Conservation (phyloP, 2,329 filamentous ascomycete genomes). For the Paramyrothecium roridum region DNA sequence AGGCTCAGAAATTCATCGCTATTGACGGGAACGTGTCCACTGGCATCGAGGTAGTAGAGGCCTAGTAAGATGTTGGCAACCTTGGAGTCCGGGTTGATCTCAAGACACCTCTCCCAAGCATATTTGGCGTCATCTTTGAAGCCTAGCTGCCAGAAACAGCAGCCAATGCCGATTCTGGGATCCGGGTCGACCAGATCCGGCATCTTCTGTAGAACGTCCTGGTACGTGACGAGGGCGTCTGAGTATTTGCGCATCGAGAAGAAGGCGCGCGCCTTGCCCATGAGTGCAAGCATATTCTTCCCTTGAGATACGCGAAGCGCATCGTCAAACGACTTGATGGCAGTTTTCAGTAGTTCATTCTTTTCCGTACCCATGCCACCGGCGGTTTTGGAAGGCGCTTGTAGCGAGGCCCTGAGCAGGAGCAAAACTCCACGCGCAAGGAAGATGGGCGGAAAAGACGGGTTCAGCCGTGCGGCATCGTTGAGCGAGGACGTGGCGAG, state of each 20-base stretch:
- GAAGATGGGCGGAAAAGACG: slow-evolving; percentile 85
- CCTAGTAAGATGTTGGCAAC: slow-evolving; percentile 87
- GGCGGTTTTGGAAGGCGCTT: slow-evolving; percentile 67
- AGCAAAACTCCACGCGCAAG: slow-evolving; percentile 87
- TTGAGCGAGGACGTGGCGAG: slow-evolving; percentile 89
- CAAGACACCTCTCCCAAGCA: slow-evolving; percentile 85
- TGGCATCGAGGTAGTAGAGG: slow-evolving; percentile 84
- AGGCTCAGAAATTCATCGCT: slow-evolving; percentile 80
- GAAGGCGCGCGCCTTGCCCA: slow-evolving; percentile 83
- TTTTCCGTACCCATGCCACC: slow-evolving; percentile 68
- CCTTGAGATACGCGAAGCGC: slow-evolving; percentile 79
- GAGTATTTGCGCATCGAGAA: slow-evolving; percentile 85
- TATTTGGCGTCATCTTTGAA: slow-evolving; percentile 88
- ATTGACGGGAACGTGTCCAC: slow-evolving; percentile 76
- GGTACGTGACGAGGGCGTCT: slow-evolving; percentile 81
- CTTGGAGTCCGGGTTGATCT: slow-evolving; percentile 80
- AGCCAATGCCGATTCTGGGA: slow-evolving; percentile 91
- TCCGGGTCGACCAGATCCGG: slow-evolving; percentile 89
- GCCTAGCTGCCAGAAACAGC: slow-evolving; percentile 94
- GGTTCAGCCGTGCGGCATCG: slow-evolving; percentile 91
- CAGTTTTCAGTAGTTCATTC: slow-evolving; percentile 77
- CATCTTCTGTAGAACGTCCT: slow-evolving; percentile 81
- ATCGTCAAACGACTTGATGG: slow-evolving; percentile 92
- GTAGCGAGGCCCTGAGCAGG: slow-evolving; percentile 81
- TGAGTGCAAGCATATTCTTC: slow-evolving; percentile 85